Conservation (phyloP, 2,329 filamentous ascomycete genomes). For the Zymoseptoria tritici region DNA sequence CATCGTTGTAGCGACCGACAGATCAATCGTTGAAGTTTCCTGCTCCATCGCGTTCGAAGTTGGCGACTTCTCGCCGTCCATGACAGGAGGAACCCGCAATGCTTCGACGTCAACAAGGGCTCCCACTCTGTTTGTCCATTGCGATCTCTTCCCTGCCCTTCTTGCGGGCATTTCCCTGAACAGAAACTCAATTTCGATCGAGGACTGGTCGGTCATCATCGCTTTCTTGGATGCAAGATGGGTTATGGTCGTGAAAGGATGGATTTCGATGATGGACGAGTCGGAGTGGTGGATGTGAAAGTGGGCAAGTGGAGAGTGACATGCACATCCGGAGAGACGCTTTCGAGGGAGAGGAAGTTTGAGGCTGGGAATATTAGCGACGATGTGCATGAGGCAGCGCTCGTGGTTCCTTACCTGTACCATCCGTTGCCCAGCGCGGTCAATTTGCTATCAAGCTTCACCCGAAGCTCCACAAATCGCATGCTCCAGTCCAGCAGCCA, state of each 20-base stretch:
- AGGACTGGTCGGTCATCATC: not conserved
- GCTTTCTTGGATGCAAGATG: conserved; percentile 9
- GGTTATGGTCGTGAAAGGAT: conserved; percentile 10
- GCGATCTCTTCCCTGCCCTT: not conserved
- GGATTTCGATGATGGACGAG: conserved; percentile 6
- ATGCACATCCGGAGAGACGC: conserved; percentile 8
- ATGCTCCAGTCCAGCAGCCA: conserved; percentile 13
- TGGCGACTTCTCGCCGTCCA: not conserved
- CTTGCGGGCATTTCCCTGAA: not conserved
- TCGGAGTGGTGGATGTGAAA: conserved; percentile 11
- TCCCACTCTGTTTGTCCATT: not conserved
- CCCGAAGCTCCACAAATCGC: conserved; percentile 5
- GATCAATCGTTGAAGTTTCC: not conserved
- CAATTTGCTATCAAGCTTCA: conserved; percentile 6
- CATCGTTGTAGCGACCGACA: conserved; percentile 1
- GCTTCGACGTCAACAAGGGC: not conserved
- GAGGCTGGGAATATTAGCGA: conserved; percentile 4
- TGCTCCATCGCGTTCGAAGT: not conserved
- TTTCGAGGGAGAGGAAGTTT: conserved; percentile 9
- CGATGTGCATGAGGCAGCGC: not conserved
- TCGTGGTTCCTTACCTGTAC: conserved; percentile 4
- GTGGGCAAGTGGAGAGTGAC: conserved; percentile 9
- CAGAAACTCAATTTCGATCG: not conserved
- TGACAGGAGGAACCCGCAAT: not conserved
- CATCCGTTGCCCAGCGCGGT: conserved; percentile 8